phyloP scores from a whole-genome alignment of 495 filamentous ascomycete genomes.

The Penicillium bovifimosum region DNA sequence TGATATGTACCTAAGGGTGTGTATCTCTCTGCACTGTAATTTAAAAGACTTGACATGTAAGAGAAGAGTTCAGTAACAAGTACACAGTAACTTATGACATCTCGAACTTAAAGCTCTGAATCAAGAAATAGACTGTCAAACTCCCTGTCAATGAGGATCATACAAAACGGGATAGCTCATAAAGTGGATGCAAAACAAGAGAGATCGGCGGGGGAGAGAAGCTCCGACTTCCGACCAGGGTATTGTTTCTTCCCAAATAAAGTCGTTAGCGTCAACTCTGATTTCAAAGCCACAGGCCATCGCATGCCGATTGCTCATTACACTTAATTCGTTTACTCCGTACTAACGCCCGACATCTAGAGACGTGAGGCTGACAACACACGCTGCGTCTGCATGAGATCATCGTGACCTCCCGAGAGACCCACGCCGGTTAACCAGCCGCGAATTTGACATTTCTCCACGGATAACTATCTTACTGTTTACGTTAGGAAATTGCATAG shows the following conservation, averaged over 20 bases:
- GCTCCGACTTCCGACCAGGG: background rate
- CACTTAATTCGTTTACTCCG: no score
- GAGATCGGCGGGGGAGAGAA: background rate
- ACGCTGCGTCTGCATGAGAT: constrained; percentile 10
- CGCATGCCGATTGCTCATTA: background rate
- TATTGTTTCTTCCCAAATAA: constrained; percentile 5
- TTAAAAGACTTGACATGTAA: constrained; percentile 3
- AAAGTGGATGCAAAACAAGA: background rate
- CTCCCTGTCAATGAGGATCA: background rate
- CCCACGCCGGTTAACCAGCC: background rate
- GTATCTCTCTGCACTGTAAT: background rate
- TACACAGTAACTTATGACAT: no score
- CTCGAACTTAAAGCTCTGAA: background rate
- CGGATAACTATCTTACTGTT: background rate
- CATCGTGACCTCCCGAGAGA: constrained; percentile 13
- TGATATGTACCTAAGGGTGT: background rate
- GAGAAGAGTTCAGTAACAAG: background rate
- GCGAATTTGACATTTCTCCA: background rate
- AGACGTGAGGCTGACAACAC: constrained; percentile 12
- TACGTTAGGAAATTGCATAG: background rate
- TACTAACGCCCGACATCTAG: background rate
- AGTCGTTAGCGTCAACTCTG: constrained; percentile 23
- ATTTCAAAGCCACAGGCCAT: constrained; percentile 12
- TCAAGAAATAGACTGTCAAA: constrained; percentile 2
- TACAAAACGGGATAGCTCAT: no score